Base-by-base conservation (phyloP, 2,329 filamentous ascomycete genomes). In the Fusarium sp. region DNA sequence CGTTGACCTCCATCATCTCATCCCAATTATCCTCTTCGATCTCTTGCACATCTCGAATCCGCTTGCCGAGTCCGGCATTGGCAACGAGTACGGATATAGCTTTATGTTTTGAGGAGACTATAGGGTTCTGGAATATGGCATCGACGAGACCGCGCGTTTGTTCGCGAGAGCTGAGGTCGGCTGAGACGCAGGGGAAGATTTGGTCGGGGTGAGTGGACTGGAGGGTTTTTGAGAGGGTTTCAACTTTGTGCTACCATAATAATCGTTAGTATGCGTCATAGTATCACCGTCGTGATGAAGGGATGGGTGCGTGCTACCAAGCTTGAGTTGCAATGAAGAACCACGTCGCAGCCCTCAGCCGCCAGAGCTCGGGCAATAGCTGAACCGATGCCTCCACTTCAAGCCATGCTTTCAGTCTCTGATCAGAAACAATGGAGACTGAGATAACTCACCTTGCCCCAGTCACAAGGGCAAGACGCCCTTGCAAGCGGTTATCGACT, bases 21-120 rank as follows among this genome's bases (percentile, higher is more conserved):
- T 83, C 81, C 81, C 81, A 83, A 49, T 82, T 80, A 7, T 82
- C 80, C 60, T 83, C 81, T 44, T 70, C 73, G 8, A 83, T 82
- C 11, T 82, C 75, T 2, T 73, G 67, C 5, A 80, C 69, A 24
- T 83, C 80, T 2, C 81, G 77, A 17, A 83, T 81, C 1, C 81
- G 78, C 9, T 73, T 80, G 0, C 80, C 80, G 0, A 81, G 58
- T 0, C 81, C 81, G 0, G 80, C 80, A 20, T 82, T 81, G 2
- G 80, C 80, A 2, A 82, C 78, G 1, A 81, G 76, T 3, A 81
- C 73, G 0, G 79, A 81, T 0, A 82, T 63, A 36, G 78, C 76
- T 3, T 53, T 67, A 1, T 73, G 71, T 17, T 73, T 74, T 3
- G 64, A 20, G 4, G 71, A 53, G 2, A 55, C 14, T 2, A 2